Conservation (phyloP, 345 rosid genomes). For the Aethionema arabicum region DNA sequence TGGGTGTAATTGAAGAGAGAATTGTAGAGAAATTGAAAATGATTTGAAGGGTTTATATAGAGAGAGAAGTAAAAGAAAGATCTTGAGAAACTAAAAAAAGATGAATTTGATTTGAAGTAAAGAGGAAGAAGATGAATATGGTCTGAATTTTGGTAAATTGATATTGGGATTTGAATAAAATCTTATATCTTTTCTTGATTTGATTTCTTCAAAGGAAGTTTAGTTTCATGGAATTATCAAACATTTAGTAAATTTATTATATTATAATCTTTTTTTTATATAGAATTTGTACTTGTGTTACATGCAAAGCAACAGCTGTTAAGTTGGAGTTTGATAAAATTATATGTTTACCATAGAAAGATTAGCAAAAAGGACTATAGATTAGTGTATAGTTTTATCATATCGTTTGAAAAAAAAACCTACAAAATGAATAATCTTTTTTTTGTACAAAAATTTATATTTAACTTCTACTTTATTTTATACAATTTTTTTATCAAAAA, state of each 20-base stretch:
- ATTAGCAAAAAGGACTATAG: too few relatives aligned
- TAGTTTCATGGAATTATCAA: constrained; percentile 29
- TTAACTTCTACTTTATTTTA: too few relatives aligned
- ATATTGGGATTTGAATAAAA: constrained; percentile 37
- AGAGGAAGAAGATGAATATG: constrained; percentile 40
- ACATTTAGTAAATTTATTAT: constrained; percentile 7
- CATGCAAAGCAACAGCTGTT: too few relatives aligned
- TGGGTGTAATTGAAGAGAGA: constrained; percentile 30
- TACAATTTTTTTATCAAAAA: too few relatives aligned
- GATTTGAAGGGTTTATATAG: constrained; percentile 23
- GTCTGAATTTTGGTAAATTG: constrained; percentile 33
- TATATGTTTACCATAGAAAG: too few relatives aligned
- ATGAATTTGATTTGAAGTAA: constrained; percentile 34
- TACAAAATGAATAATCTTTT: too few relatives aligned
- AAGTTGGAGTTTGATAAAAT: too few relatives aligned
- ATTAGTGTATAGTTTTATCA: too few relatives aligned
- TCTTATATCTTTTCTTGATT: not conserved
- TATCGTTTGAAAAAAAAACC: too few relatives aligned
- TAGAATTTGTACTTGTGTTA: not conserved
- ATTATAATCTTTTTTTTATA: not conserved
- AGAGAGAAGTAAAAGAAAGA: constrained; percentile 23
- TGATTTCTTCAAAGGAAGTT: constrained; percentile 28
- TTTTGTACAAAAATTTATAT: too few relatives aligned
- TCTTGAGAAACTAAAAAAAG: constrained; percentile 24
- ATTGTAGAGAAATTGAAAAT: constrained; percentile 10